Percentiles rank a stretch among this genome's conserved stretches.
Conservation (phyloP, 2,329 filamentous ascomycete genomes). For the Botrytis medusae region DNA sequence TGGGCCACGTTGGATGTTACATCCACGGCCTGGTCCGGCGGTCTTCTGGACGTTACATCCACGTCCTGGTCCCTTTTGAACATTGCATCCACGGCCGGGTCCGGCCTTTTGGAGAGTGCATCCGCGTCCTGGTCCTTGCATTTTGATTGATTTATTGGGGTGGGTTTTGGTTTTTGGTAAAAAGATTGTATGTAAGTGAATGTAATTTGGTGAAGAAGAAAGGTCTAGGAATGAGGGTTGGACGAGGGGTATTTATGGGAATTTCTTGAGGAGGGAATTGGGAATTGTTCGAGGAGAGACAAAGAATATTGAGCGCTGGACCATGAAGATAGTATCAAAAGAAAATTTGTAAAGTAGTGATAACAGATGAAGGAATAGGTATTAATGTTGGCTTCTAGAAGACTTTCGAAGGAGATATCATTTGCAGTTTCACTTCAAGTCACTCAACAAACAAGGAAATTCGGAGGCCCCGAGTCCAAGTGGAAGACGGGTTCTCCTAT, state of each 20-base stretch:
- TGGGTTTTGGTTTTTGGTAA: slow-evolving; percentile 15
- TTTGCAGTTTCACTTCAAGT: background rate
- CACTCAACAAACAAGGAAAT: background rate
- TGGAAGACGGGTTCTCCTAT: background rate
- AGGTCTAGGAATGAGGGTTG: background rate
- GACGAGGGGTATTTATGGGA: background rate
- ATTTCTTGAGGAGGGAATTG: background rate
- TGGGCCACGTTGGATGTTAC: slow-evolving; percentile 7
- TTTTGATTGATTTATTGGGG: slow-evolving; percentile 17
- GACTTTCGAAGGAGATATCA: background rate
- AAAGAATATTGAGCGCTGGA: background rate
- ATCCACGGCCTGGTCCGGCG: slow-evolving; percentile 4
- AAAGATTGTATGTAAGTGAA: slow-evolving; percentile 15
- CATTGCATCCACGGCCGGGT: slow-evolving; percentile 13
- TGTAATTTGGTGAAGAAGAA: slow-evolving; percentile 17
- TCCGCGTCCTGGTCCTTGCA: slow-evolving; percentile 17
- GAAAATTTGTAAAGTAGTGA: background rate
- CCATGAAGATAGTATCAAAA: background rate
- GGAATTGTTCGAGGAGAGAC: background rate
- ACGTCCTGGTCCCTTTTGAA: slow-evolving; percentile 15
- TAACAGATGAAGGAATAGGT: background rate
- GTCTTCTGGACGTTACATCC: slow-evolving; percentile 17
- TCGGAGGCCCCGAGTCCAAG: background rate
- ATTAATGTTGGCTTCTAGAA: background rate
- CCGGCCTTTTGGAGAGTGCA: slow-evolving; percentile 6